A percentile compares a stretch with the other conserved stretches of the same genome.
These are phyloP conservation scores for Lentinula sp. DNA, from an alignment of 768 basidiomycete genomes.

Conservation along the genomic window DNA sequence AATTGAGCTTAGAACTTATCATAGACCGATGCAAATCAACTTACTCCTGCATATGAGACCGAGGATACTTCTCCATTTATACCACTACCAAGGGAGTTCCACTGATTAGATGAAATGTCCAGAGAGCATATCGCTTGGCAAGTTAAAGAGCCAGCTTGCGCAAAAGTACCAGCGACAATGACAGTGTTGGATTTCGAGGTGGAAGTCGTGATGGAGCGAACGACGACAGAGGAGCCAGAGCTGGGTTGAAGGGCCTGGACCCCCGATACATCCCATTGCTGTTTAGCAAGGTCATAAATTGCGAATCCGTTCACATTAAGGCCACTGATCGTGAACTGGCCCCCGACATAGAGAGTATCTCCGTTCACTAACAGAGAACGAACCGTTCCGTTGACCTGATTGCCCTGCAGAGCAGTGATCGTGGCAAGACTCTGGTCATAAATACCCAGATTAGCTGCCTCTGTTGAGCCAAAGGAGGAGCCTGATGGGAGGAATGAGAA, in stretches of 20 bases:
- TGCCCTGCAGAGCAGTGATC: slow-evolving; percentile 51
- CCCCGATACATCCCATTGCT: slow-evolving; percentile 55
- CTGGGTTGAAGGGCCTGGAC: slow-evolving; percentile 56
- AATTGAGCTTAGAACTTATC: slow-evolving; percentile 9
- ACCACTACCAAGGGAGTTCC: slow-evolving; percentile 76
- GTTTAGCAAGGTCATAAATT: slow-evolving; percentile 66
- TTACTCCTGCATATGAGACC: slow-evolving; percentile 76
- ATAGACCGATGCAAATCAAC: slow-evolving; percentile 19
- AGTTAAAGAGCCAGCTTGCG: slow-evolving; percentile 63
- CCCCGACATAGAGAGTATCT: slow-evolving; percentile 75
- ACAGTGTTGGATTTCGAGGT: slow-evolving; percentile 53
- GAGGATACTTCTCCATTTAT: slow-evolving; percentile 77
- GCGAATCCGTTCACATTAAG: slow-evolving; percentile 63
- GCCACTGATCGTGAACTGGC: slow-evolving; percentile 67
- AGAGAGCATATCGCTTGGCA: slow-evolving; percentile 81
- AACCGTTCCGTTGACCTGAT: slow-evolving; percentile 70
- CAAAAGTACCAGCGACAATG: slow-evolving; percentile 86
- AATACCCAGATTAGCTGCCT: slow-evolving; percentile 55
- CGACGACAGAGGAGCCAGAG: slow-evolving; percentile 50
- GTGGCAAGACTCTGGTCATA: slow-evolving; percentile 54
- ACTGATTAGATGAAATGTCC: slow-evolving; percentile 63
- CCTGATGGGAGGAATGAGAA: slow-evolving; percentile 56
- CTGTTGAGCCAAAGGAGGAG: slow-evolving; percentile 23
- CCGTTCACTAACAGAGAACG: slow-evolving; percentile 67
- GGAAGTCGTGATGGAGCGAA: slow-evolving; percentile 67